Base-by-base conservation (phyloP, 768 basidiomycete genomes). In the Suillus subluteus region DNA sequence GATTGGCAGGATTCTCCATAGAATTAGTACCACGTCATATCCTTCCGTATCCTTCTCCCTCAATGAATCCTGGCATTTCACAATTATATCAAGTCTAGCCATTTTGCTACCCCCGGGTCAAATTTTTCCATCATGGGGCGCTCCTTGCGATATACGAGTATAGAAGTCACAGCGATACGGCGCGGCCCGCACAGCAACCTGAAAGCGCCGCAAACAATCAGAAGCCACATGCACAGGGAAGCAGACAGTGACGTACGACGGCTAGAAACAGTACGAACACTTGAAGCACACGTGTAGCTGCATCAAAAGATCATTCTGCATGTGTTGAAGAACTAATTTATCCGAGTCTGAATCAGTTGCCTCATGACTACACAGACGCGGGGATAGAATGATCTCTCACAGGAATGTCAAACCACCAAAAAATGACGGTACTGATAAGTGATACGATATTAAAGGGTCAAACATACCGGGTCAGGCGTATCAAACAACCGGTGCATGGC, bases 201-300 rank as follows among this genome's bases (percentile, higher is more conserved):
- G 26, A 26, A 26, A 26, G 26, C 35, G 35, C 35, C 35, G 7
- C 35, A 9, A 37, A 37, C 35, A 9, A 37, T 37, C 35, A 37
- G 35, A 32, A 32, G 32, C 32, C 32, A 3, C n/a, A 52, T 35
- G 30, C 52, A 43, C 50, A 37, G 12, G 35, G 56, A 55, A 58
- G 11, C 50, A 44, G 56, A 23, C 62, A 23, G 62, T 70, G 43
- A 76, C 76, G 67, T 77, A 77, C 76, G 52, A 54, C 62, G 26
- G 76, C 77, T n/a, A 77, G 64, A 30, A 88, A 86, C 26, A 89
- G 88, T 67, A 92, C 82, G 91, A 84, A 50, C 85, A 80, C 75
- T 83, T 86, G 80, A 93, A 92, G 75, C 91, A 91, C 66, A 84
- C 80, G 69, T 88, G 84, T 55, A 91, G 79, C 68, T 90, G 87